Percentiles rank a stretch among this genome's conserved stretches.
These are phyloP conservation scores for Hysterium pulicare DNA, from an alignment of 2,329 filamentous ascomycete genomes.

Conservation along the genomic window DNA sequence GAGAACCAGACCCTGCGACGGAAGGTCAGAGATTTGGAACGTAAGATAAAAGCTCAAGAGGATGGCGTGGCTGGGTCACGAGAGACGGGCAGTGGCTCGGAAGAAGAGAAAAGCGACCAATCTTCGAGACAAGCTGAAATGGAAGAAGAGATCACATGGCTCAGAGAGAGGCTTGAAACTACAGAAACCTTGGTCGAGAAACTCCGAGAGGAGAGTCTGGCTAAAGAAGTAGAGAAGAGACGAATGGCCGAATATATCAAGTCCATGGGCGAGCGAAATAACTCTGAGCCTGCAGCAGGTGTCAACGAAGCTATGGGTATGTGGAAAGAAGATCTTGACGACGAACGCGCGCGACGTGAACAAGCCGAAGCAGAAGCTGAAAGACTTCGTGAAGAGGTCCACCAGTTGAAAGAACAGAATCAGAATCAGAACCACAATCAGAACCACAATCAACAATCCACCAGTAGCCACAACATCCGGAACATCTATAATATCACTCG, in stretches of 20 bases:
- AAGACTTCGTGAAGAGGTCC: constrained; percentile 77
- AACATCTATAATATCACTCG: constrained; percentile 38
- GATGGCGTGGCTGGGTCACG: constrained; percentile 48
- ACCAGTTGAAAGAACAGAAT: constrained; percentile 57
- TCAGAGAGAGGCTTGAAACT: constrained; percentile 81
- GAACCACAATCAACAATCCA: constrained; percentile 31
- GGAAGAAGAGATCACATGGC: constrained; percentile 80
- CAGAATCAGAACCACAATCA: constrained; percentile 21
- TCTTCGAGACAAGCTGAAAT: constrained; percentile 62
- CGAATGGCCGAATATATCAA: constrained; percentile 79
- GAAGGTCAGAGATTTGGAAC: constrained; percentile 82
- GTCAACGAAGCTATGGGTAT: constrained; percentile 60
- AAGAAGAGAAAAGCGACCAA: constrained; percentile 53
- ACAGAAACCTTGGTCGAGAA: constrained; percentile 81
- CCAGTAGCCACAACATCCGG: constrained; percentile 35
- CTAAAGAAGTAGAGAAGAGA: constrained; percentile 79
- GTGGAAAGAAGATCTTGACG: constrained; percentile 91
- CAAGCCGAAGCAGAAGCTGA: constrained; percentile 88
- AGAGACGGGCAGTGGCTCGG: constrained; percentile 41
- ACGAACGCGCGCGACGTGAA: constrained; percentile 84
- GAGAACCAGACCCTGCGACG: constrained; percentile 82
- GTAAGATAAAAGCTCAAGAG: constrained; percentile 61
- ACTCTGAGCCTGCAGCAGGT: constrained; percentile 35
- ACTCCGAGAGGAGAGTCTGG: constrained; percentile 71
- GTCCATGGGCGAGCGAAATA: constrained; percentile 50